Percentiles rank a stretch among this genome's conserved stretches.
Evolutionary conservation across 1,284 basidiomycete genomes (phyloP).

Genomic region (Apiotrichum domesticum): DNA sequence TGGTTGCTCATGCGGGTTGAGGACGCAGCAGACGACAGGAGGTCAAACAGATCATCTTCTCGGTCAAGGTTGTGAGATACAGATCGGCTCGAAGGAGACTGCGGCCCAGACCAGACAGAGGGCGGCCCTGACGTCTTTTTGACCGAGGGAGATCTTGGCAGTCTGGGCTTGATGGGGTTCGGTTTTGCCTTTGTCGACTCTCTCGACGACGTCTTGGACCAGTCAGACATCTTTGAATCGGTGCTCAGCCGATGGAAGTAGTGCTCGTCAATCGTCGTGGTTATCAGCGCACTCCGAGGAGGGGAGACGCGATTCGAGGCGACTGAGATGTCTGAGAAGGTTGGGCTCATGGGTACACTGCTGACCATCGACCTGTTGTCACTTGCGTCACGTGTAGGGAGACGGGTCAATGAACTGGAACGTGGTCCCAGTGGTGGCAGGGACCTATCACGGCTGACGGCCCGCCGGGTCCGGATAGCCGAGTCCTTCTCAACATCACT

Average conservation of each 20-base stretch:
- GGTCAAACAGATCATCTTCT: constrained; percentile 9
- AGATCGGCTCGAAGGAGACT: background rate
- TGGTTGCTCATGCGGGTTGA: constrained; percentile 9
- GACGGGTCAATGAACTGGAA: too few relatives aligned
- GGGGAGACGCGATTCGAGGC: background rate
- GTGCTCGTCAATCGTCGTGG: background rate
- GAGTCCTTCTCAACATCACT: background rate
- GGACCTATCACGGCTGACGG: too few relatives aligned
- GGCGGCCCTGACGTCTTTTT: background rate
- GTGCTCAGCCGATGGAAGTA: background rate
- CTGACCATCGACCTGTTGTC: background rate
- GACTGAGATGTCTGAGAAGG: background rate
- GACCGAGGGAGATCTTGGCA: background rate
- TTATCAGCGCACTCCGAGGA: background rate
- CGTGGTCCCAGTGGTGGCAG: too few relatives aligned
- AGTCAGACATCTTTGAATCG: background rate
- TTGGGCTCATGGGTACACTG: background rate
- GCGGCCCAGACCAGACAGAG: background rate
- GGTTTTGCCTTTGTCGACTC: background rate
- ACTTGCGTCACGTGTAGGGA: too few relatives aligned
- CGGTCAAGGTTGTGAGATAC: background rate
- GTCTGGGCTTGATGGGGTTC: background rate
- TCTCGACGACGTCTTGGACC: background rate
- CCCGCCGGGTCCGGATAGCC: too few relatives aligned
- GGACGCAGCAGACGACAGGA: constrained; percentile 2